Evolutionary conservation across 768 basidiomycete genomes (phyloP), one percentile per base, ranked within the genome.

Genomic region (Suillus fuscotomentosus): DNA sequence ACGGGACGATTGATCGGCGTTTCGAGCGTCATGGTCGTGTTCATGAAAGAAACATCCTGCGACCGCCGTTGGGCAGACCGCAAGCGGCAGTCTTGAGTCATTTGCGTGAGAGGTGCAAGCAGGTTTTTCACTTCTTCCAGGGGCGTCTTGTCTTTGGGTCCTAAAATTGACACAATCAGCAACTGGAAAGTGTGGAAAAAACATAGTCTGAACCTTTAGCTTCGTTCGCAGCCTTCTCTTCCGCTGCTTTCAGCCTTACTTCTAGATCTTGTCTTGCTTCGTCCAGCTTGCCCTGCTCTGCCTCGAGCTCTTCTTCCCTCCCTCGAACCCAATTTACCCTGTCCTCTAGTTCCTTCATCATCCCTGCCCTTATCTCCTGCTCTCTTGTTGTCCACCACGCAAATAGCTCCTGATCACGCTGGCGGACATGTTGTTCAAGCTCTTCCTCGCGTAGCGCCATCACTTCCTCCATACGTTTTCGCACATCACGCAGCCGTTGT

Each of bases 111-210:
- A 5, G 87, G 86, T 27, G 81, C 82, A 8, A 89, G 80, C 27
- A 89, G 73, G 67, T 90, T 91, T 77, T 88, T 89, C 31, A 92
- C 86, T 72, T 92, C 91, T 70, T 92, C 90, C 5, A 92, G 75
- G 5, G 90, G 90, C 9, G 81, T 82, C 71, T 82, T 81, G 53
- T 84, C 84, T 70, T 79, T 85, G 27, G 81, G 80, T 54, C 78
- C 85, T 81, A 65, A 9, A 31, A 17, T 62, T 14, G 39, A 55
- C 38, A 5, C 17, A 61, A 43, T 61, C 39, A 62, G 47, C 2
- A 42, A 43, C n/a, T n/a, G 24, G 7, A 42, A 15, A 39, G 53
- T 41, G 5, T 31, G 36, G 4, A 31, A 24, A 31, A 38, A 38
- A 47, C 15, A 31, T 47, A 15, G 22, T 14, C 22, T 41, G 36